Evolutionary conservation across 176 grass and related monocot species (phyloP), one percentile per base, ranked within the genome.

Genomic region (Raddia guianensis): DNA sequence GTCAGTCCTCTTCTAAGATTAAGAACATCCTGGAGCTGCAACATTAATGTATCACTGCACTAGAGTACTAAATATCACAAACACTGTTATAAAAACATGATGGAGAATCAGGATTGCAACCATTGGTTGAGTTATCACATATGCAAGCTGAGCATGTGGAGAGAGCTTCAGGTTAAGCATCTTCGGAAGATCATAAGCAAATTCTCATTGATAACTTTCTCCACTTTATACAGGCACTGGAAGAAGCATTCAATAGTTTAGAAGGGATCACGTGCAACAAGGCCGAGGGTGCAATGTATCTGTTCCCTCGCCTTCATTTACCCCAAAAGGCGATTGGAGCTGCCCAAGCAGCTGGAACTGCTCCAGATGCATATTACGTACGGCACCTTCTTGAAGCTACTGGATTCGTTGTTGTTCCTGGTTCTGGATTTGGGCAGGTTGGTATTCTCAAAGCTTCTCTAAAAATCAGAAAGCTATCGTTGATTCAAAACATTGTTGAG

Each of bases 181-280:
- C 63, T n/a, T 61, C 27, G 70, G 56, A 52, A 81, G 42, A 78
- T 72, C 20, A 35, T 16, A 21, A 56, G 42, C 5, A 34, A 40
- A 10, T 61, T 52, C 13, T 52, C 74, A 3, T 66, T 9, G 21
- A 71, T 76, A 43, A 50, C 52, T 58, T 44, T 82, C 48, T 74
- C 54, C 48, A 70, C 76, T 51, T 86, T 52, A 42, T 60, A 66
- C 80, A 99, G 96, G 92, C 96, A 74, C 75, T 99, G 82, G 96
- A 99, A 86, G 96, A 99, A 76, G 90, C 96, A 76, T 99, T 99
- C 82, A 95, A 95, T 48, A 86, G 84, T 63, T 91, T 95, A 76
- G 92, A 99, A 87, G 92, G 92, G 44, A 90, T 99, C 55, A 91
- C 90, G 18, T 99, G 96, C 88, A 99, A 99, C 73, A 95, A 95